phyloP scores from a whole-genome alignment of 192 early-diverging fungal genomes.

The Dimargaris cristalligena region DNA sequence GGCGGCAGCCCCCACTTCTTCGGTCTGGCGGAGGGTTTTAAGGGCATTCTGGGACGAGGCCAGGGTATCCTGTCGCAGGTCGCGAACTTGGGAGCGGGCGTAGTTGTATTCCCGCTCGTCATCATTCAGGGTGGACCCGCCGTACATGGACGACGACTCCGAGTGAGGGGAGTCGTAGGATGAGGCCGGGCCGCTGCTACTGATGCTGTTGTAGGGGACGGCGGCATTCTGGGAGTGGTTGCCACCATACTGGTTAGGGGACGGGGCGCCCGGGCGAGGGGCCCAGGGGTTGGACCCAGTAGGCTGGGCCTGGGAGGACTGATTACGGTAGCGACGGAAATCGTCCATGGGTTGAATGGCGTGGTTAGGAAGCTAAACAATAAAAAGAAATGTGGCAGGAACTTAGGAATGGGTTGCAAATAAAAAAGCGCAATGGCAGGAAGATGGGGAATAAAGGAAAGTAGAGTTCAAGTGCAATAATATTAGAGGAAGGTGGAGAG shows the following conservation, averaged over 20 bases:
- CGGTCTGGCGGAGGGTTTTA: conserved; percentile 33
- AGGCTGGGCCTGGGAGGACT: neutral
- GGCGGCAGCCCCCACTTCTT: conserved; percentile 30
- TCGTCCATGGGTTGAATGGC: conserved; percentile 5
- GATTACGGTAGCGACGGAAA: conserved; percentile 4
- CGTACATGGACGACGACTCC: neutral
- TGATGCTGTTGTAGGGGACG: neutral
- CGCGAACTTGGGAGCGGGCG: conserved; percentile 33
- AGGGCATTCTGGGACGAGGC: conserved; percentile 37
- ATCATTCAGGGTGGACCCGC: conserved; percentile 17
- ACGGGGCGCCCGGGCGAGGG: neutral
- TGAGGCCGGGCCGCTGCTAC: neutral
- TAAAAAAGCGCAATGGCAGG: neutral
- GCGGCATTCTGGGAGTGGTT: neutral
- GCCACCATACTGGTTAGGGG: neutral
- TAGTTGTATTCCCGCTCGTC: conserved; percentile 31
- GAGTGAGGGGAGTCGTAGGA: neutral
- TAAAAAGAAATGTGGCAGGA: neutral
- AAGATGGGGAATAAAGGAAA: neutral
- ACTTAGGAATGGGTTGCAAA: neutral
- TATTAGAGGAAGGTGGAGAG: too few species aligned
- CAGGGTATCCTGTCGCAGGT: conserved; percentile 34
- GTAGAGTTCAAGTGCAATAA: neutral
- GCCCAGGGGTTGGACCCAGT: neutral
- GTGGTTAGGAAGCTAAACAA: neutral